Evolutionary conservation across 306 rosid genomes (phyloP), one percentile per base, ranked within the genome.

Genomic region (Cucumis melo): DNA sequence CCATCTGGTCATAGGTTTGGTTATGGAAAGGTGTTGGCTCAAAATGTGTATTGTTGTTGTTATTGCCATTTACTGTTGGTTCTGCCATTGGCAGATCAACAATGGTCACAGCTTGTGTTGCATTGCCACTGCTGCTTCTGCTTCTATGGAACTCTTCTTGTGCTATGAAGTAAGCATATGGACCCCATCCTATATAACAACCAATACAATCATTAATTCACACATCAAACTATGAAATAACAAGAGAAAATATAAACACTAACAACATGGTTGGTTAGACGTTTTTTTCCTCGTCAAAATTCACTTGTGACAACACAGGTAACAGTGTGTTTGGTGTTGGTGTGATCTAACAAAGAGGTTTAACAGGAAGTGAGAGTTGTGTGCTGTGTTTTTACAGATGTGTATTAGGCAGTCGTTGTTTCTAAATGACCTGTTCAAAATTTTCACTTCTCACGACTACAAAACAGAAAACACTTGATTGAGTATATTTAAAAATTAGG

Each of bases 141-240:
- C 55, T 81, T 58, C 61, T 21, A 57, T 81, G 81, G 5, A 81
- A 19, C 81, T 90, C 94, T 76, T 91, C 93, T 80, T 81, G 19
- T 0, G 94, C 92, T 71, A 1, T 32, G 81, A 94, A 94, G 79
- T 94, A 94, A 74, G 98, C 97, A 27, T 94, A 90, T 55, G 98
- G 87, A 38, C 97, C 90, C 98, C 98, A 94, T 74, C 98, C 98
- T 94, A 87, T 79, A 87, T 79, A 83, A 12, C 78, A 83, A 12
- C 78, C 56, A 51, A 51, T 17, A 51, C 56, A 51, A 51, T 51
- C 56, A 6, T 32, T 32, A 2, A 32, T 48, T 14, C 5, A 13
- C 17, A 14, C 54, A 5, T 12, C 54, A 13, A 48, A 42, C 48
- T 42, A 42, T 42, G 48, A 7, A 42, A 42, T 42, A 42, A 42